Percentiles rank a stretch among this genome's conserved stretches.
Evolutionary conservation across 805 yeast genomes (phyloP).

Genomic region (Candida insectalens): DNA sequence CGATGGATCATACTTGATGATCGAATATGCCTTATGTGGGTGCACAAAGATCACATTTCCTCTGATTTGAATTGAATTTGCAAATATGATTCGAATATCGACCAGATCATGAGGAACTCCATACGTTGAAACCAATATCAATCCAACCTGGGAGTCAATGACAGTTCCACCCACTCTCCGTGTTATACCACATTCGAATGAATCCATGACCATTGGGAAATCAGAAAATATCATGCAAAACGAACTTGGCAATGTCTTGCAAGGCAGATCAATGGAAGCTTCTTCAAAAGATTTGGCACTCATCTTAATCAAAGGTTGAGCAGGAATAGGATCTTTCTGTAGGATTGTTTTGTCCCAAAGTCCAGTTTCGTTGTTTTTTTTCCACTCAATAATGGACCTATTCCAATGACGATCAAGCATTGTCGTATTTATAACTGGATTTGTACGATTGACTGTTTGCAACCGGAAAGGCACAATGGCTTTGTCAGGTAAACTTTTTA

Average conservation of each 20-base stretch:
- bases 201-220: conserved; percentile 67
- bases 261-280: conserved; percentile 53
- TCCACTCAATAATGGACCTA: conserved; percentile 57
- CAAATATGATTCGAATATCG: conserved; percentile 70
- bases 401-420: conserved; percentile 83
- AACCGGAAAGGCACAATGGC: conserved; percentile 60
- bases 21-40: conserved; percentile 80
- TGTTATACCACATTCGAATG: conserved; percentile 53
- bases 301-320: conserved; percentile 41
- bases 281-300: conserved; percentile 63
- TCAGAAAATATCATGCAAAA: conserved; percentile 62
- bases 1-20: conserved; percentile 71
- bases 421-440: conserved; percentile 54
- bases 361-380: conserved; percentile 46
- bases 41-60: conserved; percentile 77
- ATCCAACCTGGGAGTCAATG: conserved; percentile 72
- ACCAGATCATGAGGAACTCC: conserved; percentile 75
- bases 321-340: conserved; percentile 55
- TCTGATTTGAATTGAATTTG: conserved; percentile 75
- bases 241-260: conserved; percentile 51
- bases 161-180: conserved; percentile 69
- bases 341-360: conserved; percentile 43
- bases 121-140: conserved; percentile 67
- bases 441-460: conserved; percentile 59
- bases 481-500: conserved; percentile 69